Evolutionary conservation across 2,329 filamentous ascomycete species (phyloP).

Genomic region (Arthrocladium fulminans): DNA sequence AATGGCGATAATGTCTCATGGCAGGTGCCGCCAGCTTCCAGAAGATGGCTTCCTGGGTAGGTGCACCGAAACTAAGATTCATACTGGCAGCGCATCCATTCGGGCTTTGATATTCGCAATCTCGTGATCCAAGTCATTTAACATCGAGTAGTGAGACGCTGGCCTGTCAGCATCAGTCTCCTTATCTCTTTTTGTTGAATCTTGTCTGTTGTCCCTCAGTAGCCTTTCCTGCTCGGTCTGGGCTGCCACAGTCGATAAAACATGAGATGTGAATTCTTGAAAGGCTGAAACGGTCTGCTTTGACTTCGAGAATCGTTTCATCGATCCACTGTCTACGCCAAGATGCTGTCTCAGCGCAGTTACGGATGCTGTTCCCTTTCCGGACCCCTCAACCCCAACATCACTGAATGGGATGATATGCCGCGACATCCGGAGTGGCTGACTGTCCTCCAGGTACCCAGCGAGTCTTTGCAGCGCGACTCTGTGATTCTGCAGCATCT

Average conservation of each 20-base stretch:
- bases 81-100: conserved; percentile 1
- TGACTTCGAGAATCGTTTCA: too few species aligned
- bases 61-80: too few species aligned
- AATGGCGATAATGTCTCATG: too few species aligned
- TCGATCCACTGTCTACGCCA: neutral
- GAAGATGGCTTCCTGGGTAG: too few species aligned
- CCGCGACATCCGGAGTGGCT: neutral
- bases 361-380: neutral
- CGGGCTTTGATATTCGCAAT: conserved; percentile 1
- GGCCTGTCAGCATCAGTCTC: neutral
- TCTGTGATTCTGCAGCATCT: conserved; percentile 13
- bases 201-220: neutral
- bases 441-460: neutral
- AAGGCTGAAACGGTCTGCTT: neutral
- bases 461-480: conserved; percentile 1
- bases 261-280: neutral
- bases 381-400: too few species aligned
- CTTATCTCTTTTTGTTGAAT: neutral
- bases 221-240: neutral
- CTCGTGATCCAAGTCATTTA: conserved; percentile 1
- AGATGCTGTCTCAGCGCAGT: neutral
- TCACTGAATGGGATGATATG: neutral
- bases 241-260: neutral
- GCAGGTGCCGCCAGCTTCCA: neutral
- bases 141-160: neutral